Percentiles rank a stretch among this genome's conserved stretches.
Evolutionary conservation across 225 moss, liverwort and hornwort species (phyloP).

Genomic region (Rhytidiadelphus loreus): DNA sequence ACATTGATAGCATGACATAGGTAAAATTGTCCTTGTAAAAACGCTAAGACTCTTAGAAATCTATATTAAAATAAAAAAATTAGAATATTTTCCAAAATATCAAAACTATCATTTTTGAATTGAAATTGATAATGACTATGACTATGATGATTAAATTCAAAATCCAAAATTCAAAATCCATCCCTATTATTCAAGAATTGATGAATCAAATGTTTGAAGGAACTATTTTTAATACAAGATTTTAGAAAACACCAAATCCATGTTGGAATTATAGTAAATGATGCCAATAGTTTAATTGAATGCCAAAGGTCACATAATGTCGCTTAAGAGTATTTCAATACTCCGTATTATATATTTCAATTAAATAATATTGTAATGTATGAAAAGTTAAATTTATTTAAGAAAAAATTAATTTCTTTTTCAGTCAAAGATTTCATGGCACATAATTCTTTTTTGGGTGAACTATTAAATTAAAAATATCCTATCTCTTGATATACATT

Average conservation of each 20-base stretch:
- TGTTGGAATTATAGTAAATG: not conserved
- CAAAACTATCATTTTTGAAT: not conserved
- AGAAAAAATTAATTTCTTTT: not conserved
- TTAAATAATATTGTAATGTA: no score
- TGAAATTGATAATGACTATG: no score
- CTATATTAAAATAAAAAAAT: no score
- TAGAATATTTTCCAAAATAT: not conserved
- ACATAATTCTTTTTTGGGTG: not conserved
- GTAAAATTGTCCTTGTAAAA: no score
- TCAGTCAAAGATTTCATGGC: not conserved
- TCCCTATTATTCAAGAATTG: not conserved
- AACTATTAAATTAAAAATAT: not conserved
- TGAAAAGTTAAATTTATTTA: not conserved
- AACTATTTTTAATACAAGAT: not conserved
- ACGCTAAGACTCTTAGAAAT: not conserved
- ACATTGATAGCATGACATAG: no score
- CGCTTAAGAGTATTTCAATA: not conserved
- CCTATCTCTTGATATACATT: not conserved
- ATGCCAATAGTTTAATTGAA: not conserved
- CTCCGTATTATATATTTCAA: not conserved
- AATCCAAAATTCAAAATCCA: not conserved
- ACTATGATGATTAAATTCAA: not conserved
- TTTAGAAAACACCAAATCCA: not conserved
- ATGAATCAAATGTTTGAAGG: not conserved
- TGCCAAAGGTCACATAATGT: not conserved